These are phyloP conservation scores for Murraya paniculata DNA, from an alignment of 345 rosid species.

Conservation along the genomic window DNA sequence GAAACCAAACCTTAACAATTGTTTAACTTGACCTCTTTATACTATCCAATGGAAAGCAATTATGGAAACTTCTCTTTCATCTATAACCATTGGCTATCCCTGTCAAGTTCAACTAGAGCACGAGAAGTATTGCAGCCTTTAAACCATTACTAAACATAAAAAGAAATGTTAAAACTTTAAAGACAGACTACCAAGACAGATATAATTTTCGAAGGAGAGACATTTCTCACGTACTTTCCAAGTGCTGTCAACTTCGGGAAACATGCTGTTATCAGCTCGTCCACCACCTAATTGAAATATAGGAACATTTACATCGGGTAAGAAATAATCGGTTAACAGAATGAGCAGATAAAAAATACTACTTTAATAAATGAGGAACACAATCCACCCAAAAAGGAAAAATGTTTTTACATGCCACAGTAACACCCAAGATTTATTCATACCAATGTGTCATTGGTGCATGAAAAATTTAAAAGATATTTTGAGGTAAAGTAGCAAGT, in stretches of 20 bases:
- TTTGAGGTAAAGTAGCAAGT: too few relatives aligned
- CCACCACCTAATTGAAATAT: slow-evolving; percentile 45
- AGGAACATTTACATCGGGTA: slow-evolving; percentile 10
- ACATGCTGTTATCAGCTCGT: slow-evolving; percentile 65
- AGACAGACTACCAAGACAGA: neutral
- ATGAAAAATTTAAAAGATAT: too few relatives aligned
- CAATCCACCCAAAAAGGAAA: neutral
- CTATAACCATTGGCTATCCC: neutral
- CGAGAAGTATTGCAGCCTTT: neutral
- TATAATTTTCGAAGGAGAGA: slow-evolving; percentile 16
- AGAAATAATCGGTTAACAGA: neutral
- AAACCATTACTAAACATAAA: neutral
- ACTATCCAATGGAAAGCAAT: neutral
- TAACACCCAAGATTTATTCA: too few relatives aligned
- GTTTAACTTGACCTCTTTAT: neutral
- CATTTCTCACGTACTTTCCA: slow-evolving; percentile 70
- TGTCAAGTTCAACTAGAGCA: neutral
- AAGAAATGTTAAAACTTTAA: neutral
- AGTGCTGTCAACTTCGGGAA: slow-evolving; percentile 94
- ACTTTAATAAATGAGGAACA: neutral
- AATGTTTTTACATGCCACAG: neutral
- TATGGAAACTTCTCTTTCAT: neutral
- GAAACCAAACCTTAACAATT: neutral
- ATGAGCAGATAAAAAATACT: neutral
- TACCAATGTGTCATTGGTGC: too few relatives aligned